A percentile compares a stretch with the other conserved stretches of the same genome.
Conservation (phyloP, 495 filamentous ascomycete genomes). For the Eremomyces bilateralis region DNA sequence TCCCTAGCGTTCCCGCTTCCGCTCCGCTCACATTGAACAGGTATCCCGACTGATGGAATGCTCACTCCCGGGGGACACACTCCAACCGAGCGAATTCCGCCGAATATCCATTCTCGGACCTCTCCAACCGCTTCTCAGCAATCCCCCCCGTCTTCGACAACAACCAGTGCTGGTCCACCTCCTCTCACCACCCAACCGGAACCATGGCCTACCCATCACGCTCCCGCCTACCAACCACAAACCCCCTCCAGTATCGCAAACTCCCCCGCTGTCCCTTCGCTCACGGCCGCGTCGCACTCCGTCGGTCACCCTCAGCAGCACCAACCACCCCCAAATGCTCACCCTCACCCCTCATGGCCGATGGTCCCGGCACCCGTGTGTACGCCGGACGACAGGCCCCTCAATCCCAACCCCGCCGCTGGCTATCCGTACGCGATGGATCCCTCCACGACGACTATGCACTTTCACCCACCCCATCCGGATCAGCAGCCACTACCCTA, state of each 20-base stretch:
- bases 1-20: not conserved
- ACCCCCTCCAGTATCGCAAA: not conserved
- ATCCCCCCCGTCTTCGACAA: not conserved
- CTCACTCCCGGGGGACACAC: no score
- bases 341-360: not conserved
- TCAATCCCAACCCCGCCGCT: no score
- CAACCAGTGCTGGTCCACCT: not conserved
- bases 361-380: no score
- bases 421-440: no score
- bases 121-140: not conserved
- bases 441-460: no score
- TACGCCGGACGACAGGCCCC: no score
- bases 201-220: not conserved
- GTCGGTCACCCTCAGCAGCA: not conserved
- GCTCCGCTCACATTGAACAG: not conserved
- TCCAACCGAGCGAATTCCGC: no score
- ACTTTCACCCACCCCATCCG: no score
- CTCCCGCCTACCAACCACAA: not conserved
- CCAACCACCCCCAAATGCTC: not conserved
- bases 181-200: not conserved
- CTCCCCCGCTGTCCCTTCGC: not conserved
- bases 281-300: not conserved
- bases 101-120: not conserved
- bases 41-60: no score
- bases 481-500: no score